Evolutionary conservation across 306 rosid genomes (phyloP).

Genomic region (Rosa chinensis): DNA sequence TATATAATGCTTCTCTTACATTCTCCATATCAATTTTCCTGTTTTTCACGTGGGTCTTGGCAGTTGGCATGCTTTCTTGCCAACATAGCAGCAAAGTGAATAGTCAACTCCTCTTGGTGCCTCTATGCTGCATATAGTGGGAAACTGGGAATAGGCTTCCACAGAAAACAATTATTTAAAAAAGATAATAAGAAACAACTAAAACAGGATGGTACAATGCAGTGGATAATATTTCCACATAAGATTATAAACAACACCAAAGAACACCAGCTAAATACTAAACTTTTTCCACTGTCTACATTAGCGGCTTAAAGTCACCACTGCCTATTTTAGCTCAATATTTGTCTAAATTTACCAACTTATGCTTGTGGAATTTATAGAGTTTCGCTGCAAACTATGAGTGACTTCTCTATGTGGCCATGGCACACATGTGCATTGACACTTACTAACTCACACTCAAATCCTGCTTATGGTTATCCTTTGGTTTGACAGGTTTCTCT

Average conservation of each 20-base stretch:
- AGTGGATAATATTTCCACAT: neutral
- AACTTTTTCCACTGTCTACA: neutral
- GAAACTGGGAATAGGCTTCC: no score
- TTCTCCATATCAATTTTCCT: neutral
- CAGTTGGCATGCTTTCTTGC: neutral
- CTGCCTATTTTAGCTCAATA: neutral
- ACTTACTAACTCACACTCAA: neutral
- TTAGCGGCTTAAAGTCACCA: neutral
- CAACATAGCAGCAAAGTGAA: neutral
- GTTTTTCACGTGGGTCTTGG: neutral
- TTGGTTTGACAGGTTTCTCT: slow-evolving; percentile 44
- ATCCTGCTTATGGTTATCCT: neutral
- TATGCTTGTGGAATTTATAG: neutral
- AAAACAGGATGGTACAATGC: neutral
- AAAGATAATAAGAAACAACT: neutral
- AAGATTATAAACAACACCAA: neutral
- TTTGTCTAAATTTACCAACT: neutral
- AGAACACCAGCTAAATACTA: neutral
- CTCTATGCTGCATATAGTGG: neutral
- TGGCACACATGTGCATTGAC: neutral
- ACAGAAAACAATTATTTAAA: neutral
- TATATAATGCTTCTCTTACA: slow-evolving; percentile 24
- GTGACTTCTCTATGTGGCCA: neutral
- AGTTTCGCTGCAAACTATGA: neutral
- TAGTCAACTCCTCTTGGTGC: neutral